Conservation (phyloP, 495 filamentous ascomycete species). For the Aspergillus baeticus region DNA sequence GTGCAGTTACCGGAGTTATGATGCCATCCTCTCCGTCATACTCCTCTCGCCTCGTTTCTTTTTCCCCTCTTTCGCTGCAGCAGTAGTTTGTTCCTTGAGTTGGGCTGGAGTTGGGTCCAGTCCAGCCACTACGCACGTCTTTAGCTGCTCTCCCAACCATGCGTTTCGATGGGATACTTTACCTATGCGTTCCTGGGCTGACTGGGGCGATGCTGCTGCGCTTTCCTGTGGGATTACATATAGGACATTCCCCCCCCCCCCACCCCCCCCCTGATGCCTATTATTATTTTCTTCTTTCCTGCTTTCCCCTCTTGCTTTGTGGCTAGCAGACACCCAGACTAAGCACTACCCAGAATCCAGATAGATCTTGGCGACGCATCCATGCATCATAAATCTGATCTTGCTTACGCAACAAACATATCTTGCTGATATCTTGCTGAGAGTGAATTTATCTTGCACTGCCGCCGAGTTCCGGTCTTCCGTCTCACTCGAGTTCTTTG, state of each 20-base stretch:
- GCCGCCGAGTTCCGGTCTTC: not conserved
- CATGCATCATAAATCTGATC: not conserved
- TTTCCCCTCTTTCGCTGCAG: not conserved
- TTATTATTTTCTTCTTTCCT: not conserved
- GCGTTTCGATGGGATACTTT: constrained; percentile 8
- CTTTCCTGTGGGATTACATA: not conserved
- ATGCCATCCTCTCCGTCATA: constrained; percentile 12
- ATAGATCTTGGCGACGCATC: constrained; percentile 1
- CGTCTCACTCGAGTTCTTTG: not conserved
- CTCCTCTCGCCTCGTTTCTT: constrained; percentile 8
- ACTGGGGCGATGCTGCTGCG: not conserved
- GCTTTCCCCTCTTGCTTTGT: not conserved
- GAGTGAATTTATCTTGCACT: not conserved
- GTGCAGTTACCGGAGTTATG: not conserved
- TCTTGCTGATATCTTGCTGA: not conserved
- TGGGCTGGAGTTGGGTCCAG: not conserved
- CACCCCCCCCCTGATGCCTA: not conserved
- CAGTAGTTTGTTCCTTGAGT: not conserved
- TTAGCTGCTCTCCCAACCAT: constrained; percentile 17
- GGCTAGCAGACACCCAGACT: not conserved
- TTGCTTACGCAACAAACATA: not conserved
- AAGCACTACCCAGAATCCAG: not conserved
- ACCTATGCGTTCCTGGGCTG: not conserved
- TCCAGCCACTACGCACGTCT: constrained; percentile 14
- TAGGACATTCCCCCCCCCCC: not conserved